phyloP scores from a whole-genome alignment of 345 rosid genomes.

The Aquilaria sinensis region DNA sequence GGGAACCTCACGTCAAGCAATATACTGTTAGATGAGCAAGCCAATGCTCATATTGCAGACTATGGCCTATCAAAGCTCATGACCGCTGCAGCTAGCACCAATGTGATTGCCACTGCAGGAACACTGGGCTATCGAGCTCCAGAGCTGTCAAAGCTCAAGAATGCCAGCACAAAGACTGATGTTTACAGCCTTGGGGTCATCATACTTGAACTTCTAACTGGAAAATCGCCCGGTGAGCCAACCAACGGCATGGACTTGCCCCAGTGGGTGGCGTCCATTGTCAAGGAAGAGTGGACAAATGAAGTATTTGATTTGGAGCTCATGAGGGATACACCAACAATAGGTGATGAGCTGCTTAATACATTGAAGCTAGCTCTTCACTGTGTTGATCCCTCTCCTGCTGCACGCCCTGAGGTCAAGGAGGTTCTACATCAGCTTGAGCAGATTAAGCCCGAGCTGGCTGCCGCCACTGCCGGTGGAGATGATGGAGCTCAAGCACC shows the following conservation, averaged over 20 bases:
- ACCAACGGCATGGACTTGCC: constrained; percentile 84
- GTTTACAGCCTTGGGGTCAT: constrained; percentile 87
- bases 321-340: constrained; percentile 49
- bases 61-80: constrained; percentile 70
- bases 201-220: constrained; percentile 76
- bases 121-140: constrained; percentile 87
- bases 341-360: constrained; percentile 74
- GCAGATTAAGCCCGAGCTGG: constrained; percentile 63
- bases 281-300: constrained; percentile 93
- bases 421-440: constrained; percentile 67
- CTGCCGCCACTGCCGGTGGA: constrained; percentile 23
- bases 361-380: constrained; percentile 80
- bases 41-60: constrained; percentile 68
- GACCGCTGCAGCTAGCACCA: constrained; percentile 74
- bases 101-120: constrained; percentile 80
- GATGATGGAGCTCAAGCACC: constrained; percentile 36
- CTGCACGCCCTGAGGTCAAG: constrained; percentile 66
- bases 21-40: constrained; percentile 56
- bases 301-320: constrained; percentile 91
- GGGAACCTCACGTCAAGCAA: constrained; percentile 86
- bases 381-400: constrained; percentile 83
- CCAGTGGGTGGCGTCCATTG: constrained; percentile 93
- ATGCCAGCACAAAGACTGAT: constrained; percentile 75
- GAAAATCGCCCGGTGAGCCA: constrained; percentile 85
- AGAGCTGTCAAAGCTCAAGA: constrained; percentile 78